phyloP scores from a whole-genome alignment of 176 grass and related monocot genomes.

The Phragmites australis region DNA sequence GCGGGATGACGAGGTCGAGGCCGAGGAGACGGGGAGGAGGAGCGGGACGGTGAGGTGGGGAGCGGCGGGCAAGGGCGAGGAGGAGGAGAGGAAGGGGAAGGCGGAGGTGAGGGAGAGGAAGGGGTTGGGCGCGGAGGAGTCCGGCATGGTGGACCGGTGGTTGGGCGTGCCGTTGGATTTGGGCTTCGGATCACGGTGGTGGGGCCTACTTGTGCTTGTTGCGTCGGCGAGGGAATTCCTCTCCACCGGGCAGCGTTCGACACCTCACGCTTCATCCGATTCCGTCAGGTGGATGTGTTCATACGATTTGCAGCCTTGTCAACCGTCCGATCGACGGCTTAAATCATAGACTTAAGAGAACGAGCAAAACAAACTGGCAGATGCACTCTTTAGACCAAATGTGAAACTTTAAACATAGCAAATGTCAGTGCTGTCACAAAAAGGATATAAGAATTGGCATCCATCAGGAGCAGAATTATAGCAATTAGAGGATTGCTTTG shows the following conservation, averaged over 20 bases:
- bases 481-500: background rate
- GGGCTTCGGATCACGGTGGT: constrained; percentile 37
- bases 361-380: no score
- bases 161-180: background rate
- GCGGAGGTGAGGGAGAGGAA: constrained; percentile 40
- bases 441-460: background rate
- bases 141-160: background rate
- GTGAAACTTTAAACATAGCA: background rate
- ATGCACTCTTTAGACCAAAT: no score
- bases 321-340: background rate
- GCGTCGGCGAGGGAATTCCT: background rate
- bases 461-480: background rate
- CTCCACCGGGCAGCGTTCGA: background rate
- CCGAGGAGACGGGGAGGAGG: constrained; percentile 1
- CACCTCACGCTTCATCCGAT: background rate
- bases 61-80: background rate
- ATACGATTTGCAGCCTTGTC: background rate
- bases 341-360: no score
- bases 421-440: background rate
- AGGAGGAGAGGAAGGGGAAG: constrained; percentile 18
- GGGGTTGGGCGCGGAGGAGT: constrained; percentile 37
- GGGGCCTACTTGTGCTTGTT: no score
- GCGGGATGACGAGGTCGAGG: background rate
- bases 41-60: constrained; percentile 5
- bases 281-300: background rate